Conservation (phyloP, 2,329 filamentous ascomycete genomes). For the Nothophoma quercina region DNA sequence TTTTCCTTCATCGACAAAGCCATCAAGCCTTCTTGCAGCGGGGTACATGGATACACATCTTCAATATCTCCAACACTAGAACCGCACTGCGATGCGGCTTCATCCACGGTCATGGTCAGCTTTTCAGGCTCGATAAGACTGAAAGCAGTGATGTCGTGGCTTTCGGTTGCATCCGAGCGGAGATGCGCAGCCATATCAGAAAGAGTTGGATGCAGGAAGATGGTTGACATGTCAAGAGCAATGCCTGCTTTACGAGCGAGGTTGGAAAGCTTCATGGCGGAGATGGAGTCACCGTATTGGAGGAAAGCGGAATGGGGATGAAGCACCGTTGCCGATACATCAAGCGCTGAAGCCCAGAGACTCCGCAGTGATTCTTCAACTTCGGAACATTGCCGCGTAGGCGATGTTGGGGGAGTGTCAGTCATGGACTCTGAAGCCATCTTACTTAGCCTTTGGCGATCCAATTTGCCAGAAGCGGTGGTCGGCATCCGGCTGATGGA, state of each 20-base stretch:
- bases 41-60: neutral
- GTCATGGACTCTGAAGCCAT: neutral
- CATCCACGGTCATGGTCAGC: neutral
- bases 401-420: neutral
- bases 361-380: neutral
- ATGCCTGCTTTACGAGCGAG: neutral
- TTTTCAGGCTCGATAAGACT: too few relatives aligned
- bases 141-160: neutral
- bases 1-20: too few relatives aligned
- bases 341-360: neutral
- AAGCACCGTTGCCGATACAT: neutral
- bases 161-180: neutral
- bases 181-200: neutral
- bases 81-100: neutral
- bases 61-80: neutral
- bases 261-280: neutral
- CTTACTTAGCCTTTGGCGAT: neutral
- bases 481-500: slow-evolving; percentile 18
- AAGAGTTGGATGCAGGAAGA: neutral
- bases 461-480: slow-evolving; percentile 21
- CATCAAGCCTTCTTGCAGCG: neutral
- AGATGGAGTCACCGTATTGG: neutral
- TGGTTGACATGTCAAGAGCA: neutral
- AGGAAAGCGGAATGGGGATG: neutral
- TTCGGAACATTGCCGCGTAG: neutral